phyloP scores from a whole-genome alignment of 495 filamentous ascomycete species.

The Neurospora sp. region DNA sequence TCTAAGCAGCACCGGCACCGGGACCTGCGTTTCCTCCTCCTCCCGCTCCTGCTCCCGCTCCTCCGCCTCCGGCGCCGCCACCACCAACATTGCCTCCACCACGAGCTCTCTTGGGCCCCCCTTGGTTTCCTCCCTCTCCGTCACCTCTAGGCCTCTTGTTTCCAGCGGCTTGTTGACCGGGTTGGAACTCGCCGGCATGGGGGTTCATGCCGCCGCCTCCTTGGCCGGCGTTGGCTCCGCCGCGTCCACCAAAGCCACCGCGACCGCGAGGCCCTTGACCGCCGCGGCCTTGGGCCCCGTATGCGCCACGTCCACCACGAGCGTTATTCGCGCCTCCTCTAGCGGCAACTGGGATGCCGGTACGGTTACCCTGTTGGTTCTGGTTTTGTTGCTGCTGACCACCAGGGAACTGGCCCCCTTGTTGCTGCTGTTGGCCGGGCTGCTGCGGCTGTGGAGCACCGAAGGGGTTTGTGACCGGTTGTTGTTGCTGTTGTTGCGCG shows the following conservation, averaged over 20 bases:
- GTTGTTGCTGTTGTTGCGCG: slow-evolving; percentile 2
- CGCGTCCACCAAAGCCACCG: slow-evolving; percentile 15
- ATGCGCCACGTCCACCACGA: slow-evolving; percentile 5
- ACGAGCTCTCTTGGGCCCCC: slow-evolving; percentile 10
- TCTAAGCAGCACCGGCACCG: not conserved
- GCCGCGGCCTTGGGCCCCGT: slow-evolving; percentile 11
- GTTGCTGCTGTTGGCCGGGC: not conserved
- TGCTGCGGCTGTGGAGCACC: not conserved
- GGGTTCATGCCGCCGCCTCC: too few relatives aligned
- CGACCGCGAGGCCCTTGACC: slow-evolving; percentile 19
- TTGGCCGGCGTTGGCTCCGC: slow-evolving; percentile 1
- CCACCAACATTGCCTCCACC: slow-evolving; percentile 5
- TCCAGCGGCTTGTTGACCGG: slow-evolving; percentile 10
- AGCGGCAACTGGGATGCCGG: not conserved
- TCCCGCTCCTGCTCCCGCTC: not conserved
- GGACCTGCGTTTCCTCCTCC: not conserved
- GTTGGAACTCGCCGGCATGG: slow-evolving; percentile 21
- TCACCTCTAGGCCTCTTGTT: slow-evolving; percentile 19
- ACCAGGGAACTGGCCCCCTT: not conserved
- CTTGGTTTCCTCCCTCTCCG: slow-evolving; percentile 7
- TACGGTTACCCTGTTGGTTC: slow-evolving; percentile 2
- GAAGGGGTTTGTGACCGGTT: not conserved
- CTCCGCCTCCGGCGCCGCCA: not conserved
- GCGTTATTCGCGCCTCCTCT: slow-evolving; percentile 6
- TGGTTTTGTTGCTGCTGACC: slow-evolving; percentile 1